These are phyloP conservation scores for Heimioporus sp. DNA, from an alignment of 768 basidiomycete species.

Conservation along the genomic window DNA sequence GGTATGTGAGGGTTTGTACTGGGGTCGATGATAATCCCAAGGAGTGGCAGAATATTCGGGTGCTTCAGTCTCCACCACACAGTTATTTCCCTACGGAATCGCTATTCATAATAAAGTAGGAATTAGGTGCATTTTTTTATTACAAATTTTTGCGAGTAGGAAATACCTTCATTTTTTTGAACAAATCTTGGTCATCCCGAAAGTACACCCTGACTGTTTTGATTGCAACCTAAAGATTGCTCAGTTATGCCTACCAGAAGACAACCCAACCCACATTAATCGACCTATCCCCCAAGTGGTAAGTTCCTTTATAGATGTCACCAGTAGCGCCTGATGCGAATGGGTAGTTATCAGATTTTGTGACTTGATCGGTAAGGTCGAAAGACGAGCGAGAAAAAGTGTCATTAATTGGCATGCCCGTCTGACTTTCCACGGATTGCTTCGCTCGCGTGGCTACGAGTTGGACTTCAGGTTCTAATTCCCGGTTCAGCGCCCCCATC, in stretches of 20 bases:
- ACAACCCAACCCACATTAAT: no score
- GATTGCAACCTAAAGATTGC: not conserved
- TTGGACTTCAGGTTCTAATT: no score
- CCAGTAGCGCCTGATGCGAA: not conserved
- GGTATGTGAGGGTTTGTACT: not conserved
- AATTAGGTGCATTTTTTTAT: no score
- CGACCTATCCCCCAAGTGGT: not conserved
- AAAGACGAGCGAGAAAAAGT: no score
- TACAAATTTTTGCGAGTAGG: not conserved
- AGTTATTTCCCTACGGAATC: slow-evolving; percentile 2
- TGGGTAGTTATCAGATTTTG: not conserved
- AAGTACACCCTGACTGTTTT: slow-evolving; percentile 3
- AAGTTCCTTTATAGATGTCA: not conserved
- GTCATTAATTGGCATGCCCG: no score
- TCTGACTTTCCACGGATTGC: no score
- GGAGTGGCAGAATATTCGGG: not conserved
- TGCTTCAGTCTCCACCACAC: slow-evolving; percentile 9
- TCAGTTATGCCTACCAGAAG: no score
- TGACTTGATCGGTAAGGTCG: no score
- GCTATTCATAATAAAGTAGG: no score
- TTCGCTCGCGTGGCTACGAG: no score
- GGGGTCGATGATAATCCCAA: not conserved
- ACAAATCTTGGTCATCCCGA: not conserved
- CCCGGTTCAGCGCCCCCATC: no score
- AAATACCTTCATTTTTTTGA: not conserved